Evolutionary conservation across 352 stramenopile genomes (phyloP).

Genomic region (Pythium folliculosum): DNA sequence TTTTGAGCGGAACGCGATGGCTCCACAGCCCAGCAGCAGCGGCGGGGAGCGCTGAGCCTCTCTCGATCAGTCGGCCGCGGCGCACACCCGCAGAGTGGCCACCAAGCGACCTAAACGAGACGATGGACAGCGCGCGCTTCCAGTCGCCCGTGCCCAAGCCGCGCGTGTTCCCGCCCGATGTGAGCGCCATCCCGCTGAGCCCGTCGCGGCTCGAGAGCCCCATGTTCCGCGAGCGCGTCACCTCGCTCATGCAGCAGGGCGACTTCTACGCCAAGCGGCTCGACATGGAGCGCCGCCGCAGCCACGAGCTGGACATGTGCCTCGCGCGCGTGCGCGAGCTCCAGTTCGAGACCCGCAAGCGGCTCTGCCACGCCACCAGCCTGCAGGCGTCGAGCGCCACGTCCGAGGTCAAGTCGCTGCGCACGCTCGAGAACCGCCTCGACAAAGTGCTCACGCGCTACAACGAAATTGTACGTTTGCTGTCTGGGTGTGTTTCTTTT

Average conservation of each 20-base stretch:
- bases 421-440: constrained; percentile 79
- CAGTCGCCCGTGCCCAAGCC: constrained; percentile 32
- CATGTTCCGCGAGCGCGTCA: constrained; percentile 70
- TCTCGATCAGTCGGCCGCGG: too few species aligned
- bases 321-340: constrained; percentile 35
- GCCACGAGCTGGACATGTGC: constrained; percentile 49
- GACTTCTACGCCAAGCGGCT: constrained; percentile 74
- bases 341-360: constrained; percentile 58
- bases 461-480: constrained; percentile 63
- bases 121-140: constrained; percentile 24
- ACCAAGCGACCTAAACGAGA: background rate
- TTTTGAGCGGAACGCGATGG: background rate
- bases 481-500: background rate
- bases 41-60: too few species aligned
- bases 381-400: constrained; percentile 48
- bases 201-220: constrained; percentile 72
- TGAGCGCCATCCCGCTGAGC: constrained; percentile 58
- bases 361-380: constrained; percentile 52
- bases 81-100: too few species aligned
- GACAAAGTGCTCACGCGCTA: constrained; percentile 85
- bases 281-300: constrained; percentile 56
- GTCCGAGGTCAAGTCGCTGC: constrained; percentile 60
- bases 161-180: constrained; percentile 56
- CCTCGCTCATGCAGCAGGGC: constrained; percentile 67
- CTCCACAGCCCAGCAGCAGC: too few species aligned